phyloP scores from a whole-genome alignment of 176 grass and related monocot genomes.

The Ananas comosus region DNA sequence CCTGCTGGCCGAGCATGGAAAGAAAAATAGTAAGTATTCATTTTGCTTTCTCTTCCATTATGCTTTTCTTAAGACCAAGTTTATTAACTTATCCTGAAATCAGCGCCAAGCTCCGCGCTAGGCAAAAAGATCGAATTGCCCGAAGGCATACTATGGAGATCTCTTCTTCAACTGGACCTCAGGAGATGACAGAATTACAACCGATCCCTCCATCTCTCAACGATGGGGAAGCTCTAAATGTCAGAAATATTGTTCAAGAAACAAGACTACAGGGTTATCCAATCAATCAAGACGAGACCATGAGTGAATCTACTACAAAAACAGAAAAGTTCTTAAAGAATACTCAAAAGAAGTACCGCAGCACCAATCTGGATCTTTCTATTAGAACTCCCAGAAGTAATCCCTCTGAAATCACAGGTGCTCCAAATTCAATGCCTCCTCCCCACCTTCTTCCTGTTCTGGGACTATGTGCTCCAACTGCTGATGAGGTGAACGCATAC shows the following conservation, averaged over 20 bases:
- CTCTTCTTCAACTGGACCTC: conserved; percentile 29
- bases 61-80: not conserved
- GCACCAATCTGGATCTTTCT: conserved; percentile 47
- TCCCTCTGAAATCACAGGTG: conserved; percentile 24
- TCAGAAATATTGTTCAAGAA: conserved; percentile 31
- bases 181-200: conserved; percentile 24
- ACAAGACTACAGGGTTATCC: conserved; percentile 18
- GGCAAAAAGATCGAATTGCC: conserved; percentile 89
- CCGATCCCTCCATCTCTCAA: conserved; percentile 27
- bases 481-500: conserved; percentile 48
- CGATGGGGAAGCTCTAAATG: conserved; percentile 35
- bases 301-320: conserved; percentile 37
- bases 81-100: conserved; percentile 35
- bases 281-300: conserved; percentile 16
- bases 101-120: conserved; percentile 81
- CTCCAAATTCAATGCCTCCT: conserved; percentile 44
- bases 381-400: conserved; percentile 26
- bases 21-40: conserved; percentile 85
- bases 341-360: conserved; percentile 42
- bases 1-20: conserved; percentile 69
- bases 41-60: conserved; percentile 13
- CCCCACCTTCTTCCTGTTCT: conserved; percentile 72
- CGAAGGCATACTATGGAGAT: conserved; percentile 38
- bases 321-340: conserved; percentile 42
- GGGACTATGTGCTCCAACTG: conserved; percentile 91